Evolutionary conservation across 2,329 filamentous ascomycete genomes (phyloP).

Genomic region (Colletotrichum somersetense): DNA sequence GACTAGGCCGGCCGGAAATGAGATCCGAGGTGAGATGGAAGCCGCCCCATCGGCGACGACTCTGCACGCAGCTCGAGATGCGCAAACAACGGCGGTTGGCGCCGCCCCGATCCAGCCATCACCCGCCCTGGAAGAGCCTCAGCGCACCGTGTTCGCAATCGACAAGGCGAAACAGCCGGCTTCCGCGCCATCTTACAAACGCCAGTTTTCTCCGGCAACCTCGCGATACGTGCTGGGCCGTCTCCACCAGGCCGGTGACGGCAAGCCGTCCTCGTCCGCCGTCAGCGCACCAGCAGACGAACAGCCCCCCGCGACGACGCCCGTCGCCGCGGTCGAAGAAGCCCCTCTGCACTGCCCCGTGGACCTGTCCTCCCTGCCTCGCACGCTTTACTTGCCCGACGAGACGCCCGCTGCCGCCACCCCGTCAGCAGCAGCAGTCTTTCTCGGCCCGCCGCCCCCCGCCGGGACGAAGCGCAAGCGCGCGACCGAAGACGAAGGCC

Average conservation of each 20-base stretch:
- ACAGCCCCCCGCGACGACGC: not conserved
- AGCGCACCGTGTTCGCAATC: not conserved
- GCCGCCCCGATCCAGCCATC: not conserved
- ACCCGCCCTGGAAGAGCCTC: not conserved
- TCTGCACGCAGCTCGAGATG: not conserved
- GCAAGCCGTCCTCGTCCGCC: conserved; percentile 27
- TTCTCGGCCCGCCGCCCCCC: conserved; percentile 1
- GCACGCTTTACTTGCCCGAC: conserved; percentile 15
- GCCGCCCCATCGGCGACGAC: not conserved
- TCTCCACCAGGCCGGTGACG: conserved; percentile 40
- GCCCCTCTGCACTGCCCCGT: conserved; percentile 34
- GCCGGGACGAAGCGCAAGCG: conserved; percentile 34
- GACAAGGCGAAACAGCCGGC: not conserved
- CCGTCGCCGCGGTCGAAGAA: conserved; percentile 27
- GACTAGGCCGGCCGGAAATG: not conserved
- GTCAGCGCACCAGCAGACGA: not conserved
- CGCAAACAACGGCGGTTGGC: not conserved
- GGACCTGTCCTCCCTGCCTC: conserved; percentile 32
- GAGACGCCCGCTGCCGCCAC: not conserved
- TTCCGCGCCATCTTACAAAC: conserved; percentile 43
- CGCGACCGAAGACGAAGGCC: not conserved
- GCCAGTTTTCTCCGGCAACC: conserved; percentile 49
- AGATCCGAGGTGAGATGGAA: not conserved
- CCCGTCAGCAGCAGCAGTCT: too few species aligned
- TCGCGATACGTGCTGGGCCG: conserved; percentile 48